Evolutionary conservation across 139 green algal genomes (phyloP), one percentile per base, ranked within the genome.

Genomic region (Chloropicon primus): DNA sequence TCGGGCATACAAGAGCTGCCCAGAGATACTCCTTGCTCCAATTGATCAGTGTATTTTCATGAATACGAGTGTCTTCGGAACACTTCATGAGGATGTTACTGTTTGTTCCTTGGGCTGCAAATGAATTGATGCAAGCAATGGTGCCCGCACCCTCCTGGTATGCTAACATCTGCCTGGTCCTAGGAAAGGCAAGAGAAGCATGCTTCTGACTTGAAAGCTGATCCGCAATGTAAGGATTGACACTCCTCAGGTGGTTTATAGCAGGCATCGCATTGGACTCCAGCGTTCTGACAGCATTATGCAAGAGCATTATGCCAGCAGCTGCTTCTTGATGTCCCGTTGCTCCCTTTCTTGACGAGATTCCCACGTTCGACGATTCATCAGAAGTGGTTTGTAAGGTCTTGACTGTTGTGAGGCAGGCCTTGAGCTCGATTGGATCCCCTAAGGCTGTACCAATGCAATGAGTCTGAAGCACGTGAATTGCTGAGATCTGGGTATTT

Each of bases 21-120:
- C 41, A 62, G 41, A 62, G 41, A 62, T 62, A n/a, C 41, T 62
- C 41, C 41, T 62, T 62, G 41, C 17, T 62, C 41, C 41, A 62
- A 17, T n/a, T n/a, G 10, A 62, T 62, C 17, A 17, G 41, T 5
- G 41, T n/a, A 62, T 62, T 5, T 62, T 62, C 17, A 17, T 17
- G 41, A 17, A 62, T 62, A 17, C 17, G 5, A 17, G 41, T n/a
- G 17, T 62, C 41, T 62, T 17, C 41, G 41, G 5, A 62, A 17
- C 41, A 62, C 41, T 62, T 62, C 41, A 62, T 62, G 17, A 62
- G 41, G 17, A 62, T 62, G 41, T 62, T 62, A 17, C 41, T 62
- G 27, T 91, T 91, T 72, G 87, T 91, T 27, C 87, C 87, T 79
- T 90, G 85, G 2, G 87, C 87, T 1, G 84, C 87, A 84, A 91